Evolutionary conservation across 2,329 filamentous ascomycete genomes (phyloP).

Genomic region (Plectosphaerella plurivora): DNA sequence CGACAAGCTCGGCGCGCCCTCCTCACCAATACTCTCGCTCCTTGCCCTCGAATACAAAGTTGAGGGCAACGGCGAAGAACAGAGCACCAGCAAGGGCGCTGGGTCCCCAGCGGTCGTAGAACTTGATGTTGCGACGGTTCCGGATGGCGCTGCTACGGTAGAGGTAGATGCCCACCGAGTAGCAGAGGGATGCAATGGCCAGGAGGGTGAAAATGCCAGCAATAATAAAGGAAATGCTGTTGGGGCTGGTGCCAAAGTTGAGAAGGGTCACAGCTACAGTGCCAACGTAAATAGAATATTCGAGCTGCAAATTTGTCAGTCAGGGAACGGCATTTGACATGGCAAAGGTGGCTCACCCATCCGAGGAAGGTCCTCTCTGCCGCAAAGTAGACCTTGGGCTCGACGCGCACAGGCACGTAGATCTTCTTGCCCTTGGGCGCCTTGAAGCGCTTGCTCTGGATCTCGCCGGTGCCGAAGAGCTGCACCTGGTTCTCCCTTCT

Average conservation of each 20-base stretch:
- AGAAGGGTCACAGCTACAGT: conserved; percentile 80
- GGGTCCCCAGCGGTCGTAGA: conserved; percentile 87
- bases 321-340: conserved; percentile 11
- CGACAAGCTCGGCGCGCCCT: too few species aligned
- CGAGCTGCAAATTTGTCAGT: conserved; percentile 53
- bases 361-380: conserved; percentile 93
- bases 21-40: conserved; percentile 52
- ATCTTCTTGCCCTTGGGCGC: conserved; percentile 85
- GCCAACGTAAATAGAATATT: conserved; percentile 93
- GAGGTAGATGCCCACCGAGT: conserved; percentile 79
- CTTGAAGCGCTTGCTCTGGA: conserved; percentile 58
- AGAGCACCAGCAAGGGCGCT: conserved; percentile 70
- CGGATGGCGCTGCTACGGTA: conserved; percentile 86
- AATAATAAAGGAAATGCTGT: conserved; percentile 57
- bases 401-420: conserved; percentile 90
- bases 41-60: conserved; percentile 74
- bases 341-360: conserved; percentile 59
- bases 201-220: conserved; percentile 78
- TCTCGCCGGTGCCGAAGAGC: conserved; percentile 51
- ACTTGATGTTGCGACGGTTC: conserved; percentile 77
- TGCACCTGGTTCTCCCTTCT: conserved; percentile 48
- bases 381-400: conserved; percentile 97
- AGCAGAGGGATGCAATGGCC: conserved; percentile 72
- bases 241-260: conserved; percentile 67
- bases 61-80: conserved; percentile 69